Base-by-base conservation (phyloP, 1,284 basidiomycete genomes). In the Cutaneotrichosporon sp. region DNA sequence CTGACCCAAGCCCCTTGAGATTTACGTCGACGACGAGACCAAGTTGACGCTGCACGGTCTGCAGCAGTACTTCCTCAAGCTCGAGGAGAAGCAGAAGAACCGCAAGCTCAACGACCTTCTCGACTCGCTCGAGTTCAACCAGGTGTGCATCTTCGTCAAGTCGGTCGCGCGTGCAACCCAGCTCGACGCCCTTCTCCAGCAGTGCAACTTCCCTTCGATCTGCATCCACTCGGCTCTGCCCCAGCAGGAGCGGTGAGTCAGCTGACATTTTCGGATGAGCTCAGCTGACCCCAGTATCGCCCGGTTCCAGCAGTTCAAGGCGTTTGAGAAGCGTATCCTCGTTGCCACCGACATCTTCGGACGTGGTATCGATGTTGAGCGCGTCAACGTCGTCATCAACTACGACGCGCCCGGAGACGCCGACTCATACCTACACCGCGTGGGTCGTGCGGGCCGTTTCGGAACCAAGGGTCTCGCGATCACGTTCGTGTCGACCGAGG, bases 391-490 rank as follows among this genome's bases (percentile, higher is more conserved):
- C 57, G 90, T 93, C 46, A 82, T 94, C 76, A 93, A 93, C 75
- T 93, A 92, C 68, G 96, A 99, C 71, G 93, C 88, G 52, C 93
- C 96, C 37, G 82, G 87, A 43, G 96, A 98, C 69, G 96, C 96
- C 32, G 96, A 98, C 78, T 92, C 88, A 61, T 99, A 98, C 77
- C 82, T 99, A 50, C 96, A 99, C 78, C 88, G 96, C 77, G 96
- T 98, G 56, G 96, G 93, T 64, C 93, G 96, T 81, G 96, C 96
- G 61, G 96, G 96, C 64, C 90, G 96, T 65, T 99, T 99, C 77
- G 96, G 96, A 62, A 98, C 96, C 41, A 98, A 98, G 78, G 96
- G 96, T 82, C 84, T 98, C 34, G 93, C 93, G n/a, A 92, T 98
- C 75, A 94, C 92, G 10, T 98, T 96, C 72, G 90, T 97, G 43